phyloP scores from a whole-genome alignment of 352 stramenopile genomes.

The Globisporangium uncinulatum region DNA sequence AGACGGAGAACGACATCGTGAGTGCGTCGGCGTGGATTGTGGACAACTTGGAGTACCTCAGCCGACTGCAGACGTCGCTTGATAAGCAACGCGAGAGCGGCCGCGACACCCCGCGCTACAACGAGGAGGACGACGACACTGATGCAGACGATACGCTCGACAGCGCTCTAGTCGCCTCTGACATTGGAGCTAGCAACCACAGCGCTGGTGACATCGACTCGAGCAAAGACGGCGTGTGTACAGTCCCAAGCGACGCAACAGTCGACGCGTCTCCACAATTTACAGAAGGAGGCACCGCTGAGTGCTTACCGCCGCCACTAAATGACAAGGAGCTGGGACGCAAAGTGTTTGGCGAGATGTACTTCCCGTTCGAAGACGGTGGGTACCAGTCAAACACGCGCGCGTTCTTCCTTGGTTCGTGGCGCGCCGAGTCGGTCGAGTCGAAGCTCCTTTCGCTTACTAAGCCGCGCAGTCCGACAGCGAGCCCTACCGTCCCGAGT shows the following conservation, averaged over 20 bases:
- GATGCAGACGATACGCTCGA: conserved; percentile 1
- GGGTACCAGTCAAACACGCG: conserved; percentile 56
- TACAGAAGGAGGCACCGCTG: background rate
- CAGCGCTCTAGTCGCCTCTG: background rate
- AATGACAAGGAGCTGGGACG: conserved; percentile 81
- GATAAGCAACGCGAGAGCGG: conserved; percentile 61
- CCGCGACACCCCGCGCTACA: conserved; percentile 25
- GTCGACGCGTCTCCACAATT: background rate
- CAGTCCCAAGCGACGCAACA: background rate
- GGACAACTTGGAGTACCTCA: conserved; percentile 91
- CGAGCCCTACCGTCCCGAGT: background rate
- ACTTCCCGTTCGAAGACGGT: conserved; percentile 81
- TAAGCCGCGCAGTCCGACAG: background rate
- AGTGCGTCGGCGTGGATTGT: conserved; percentile 91
- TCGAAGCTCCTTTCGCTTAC: conserved; percentile 13
- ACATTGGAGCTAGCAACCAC: too few relatives aligned
- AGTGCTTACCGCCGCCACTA: conserved; percentile 14
- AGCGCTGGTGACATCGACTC: background rate
- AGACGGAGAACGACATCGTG: conserved; percentile 90
- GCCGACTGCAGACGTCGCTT: conserved; percentile 62
- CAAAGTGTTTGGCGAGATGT: conserved; percentile 84
- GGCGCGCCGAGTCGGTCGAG: conserved; percentile 24
- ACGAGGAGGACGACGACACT: conserved; percentile 70
- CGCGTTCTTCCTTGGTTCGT: conserved; percentile 24
- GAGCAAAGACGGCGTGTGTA: background rate